Percentiles rank a stretch among this genome's conserved stretches.
Conservation (phyloP, 2,329 filamentous ascomycete genomes). For the Ampelomyces quisqualis region DNA sequence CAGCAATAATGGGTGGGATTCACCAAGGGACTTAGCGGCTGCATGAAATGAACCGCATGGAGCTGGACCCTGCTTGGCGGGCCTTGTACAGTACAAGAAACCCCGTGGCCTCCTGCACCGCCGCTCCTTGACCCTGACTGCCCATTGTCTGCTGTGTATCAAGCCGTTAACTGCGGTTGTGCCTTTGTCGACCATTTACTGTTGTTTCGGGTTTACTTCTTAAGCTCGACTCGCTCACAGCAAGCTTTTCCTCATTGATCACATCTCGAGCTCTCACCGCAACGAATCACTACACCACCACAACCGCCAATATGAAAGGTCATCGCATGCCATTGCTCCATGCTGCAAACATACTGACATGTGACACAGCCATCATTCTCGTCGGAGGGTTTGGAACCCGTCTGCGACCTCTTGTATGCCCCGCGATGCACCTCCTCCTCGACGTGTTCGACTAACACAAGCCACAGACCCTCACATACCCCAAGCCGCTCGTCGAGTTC, state of each 20-base stretch:
- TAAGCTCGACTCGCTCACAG: too few relatives aligned
- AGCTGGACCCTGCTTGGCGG: too few relatives aligned
- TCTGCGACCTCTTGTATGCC: slow-evolving; percentile 82
- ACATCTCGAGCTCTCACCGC: background rate
- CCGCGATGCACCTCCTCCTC: slow-evolving; percentile 16
- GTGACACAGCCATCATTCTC: slow-evolving; percentile 80
- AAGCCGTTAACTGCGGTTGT: too few relatives aligned
- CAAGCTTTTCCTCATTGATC: too few relatives aligned
- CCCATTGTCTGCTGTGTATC: background rate
- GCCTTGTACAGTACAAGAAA: too few relatives aligned
- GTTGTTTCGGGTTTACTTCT: too few relatives aligned
- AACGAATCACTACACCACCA: slow-evolving; percentile 9
- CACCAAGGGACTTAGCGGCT: too few relatives aligned
- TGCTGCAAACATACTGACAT: slow-evolving; percentile 10
- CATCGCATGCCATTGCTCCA: slow-evolving; percentile 12
- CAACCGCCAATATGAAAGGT: slow-evolving; percentile 46
- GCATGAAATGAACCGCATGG: too few relatives aligned
- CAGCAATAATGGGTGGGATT: too few relatives aligned
- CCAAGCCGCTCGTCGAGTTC: slow-evolving; percentile 97
- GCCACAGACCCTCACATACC: slow-evolving; percentile 84
- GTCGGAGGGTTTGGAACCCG: slow-evolving; percentile 98
- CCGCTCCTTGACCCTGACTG: background rate
- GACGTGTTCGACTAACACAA: slow-evolving; percentile 22
- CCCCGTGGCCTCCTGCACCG: background rate
- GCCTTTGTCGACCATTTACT: too few relatives aligned